Evolutionary conservation across 352 stramenopile species (phyloP), one percentile per base, ranked within the genome.

Genomic region (Blastocystis sp.): DNA sequence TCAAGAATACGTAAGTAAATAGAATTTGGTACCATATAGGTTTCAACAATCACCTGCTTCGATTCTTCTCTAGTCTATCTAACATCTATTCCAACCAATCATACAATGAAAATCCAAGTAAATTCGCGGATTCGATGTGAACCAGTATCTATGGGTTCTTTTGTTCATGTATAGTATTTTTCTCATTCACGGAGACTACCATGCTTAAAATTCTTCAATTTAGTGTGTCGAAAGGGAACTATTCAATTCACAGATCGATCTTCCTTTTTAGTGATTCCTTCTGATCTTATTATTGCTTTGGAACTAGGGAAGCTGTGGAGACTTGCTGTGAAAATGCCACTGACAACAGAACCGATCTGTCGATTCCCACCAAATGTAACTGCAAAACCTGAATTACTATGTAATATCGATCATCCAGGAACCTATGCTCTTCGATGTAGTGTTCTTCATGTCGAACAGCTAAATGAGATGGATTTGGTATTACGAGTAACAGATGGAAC

Each of bases 11-110:
- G 73, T 84, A 42, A 30, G 2, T 59, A 0, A 1, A 30, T 64
- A 7, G 27, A 68, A 11, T 6, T 0, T 5, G n/a, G 24, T 40
- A 27, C 66, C 24, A 81, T 17, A 35, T 68, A 84, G 73, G 56
- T 84, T 33, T 9, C 9, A 1, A 51, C 19, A n/a, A 30, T 84
- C 2, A 30, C 19, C 13, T 84, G 73, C 24, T 84, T 84, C 30
- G 73, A 84, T 64, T 30, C 57, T 48, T 84, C 73, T 2, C 48
- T 84, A 2, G 27, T 60, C 35, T 84, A 84, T 44, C 13, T 62
- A 33, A 17, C 56, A 33, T 1, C 30, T 13, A 57, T 33, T 75
- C 33, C 7, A 75, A 35, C 22, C 17, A 75, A 51, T 53, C 22
- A 35, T 56, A 54, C 66, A 5, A 30, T 56, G 66, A 3, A 4